Evolutionary conservation across 2,329 filamentous ascomycete genomes (phyloP), one percentile per base, ranked within the genome.

Genomic region (Neonectria magnoliae): DNA sequence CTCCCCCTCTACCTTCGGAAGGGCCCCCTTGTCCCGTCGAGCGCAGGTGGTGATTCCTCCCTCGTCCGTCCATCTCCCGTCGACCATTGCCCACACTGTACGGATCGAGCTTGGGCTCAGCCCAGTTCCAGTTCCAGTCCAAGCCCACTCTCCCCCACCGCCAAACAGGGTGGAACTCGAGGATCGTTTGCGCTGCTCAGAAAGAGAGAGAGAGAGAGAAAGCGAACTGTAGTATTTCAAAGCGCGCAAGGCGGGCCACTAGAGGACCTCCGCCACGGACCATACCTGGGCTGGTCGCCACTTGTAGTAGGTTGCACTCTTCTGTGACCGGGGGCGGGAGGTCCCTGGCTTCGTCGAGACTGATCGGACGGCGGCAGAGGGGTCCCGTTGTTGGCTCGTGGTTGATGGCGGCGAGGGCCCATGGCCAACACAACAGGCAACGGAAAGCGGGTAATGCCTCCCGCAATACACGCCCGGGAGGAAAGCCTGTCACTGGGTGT

Each of bases 1-100:
- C 44, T 27, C 48, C 57, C 57, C 55, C 45, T 27, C 57, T 41
- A 42, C 51, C 57, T 50, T 47, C 27, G 18, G 27, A 44, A 60
- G 44, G 50, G 16, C 41, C 57, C 68, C 69, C 69, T 68, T 71
- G 69, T 67, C 67, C 56, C 57, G 29, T 61, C 65, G 60, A 68
- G 69, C 69, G 65, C 69, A 68, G 59, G 59, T 67, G 18, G 61
- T 62, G 65, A 64, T 57, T 68, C 64, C 65, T 66, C 60, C 57
- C 60, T 71, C 48, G 38, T 42, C 38, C 48, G 38, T 42, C 38
- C 38, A 42, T 20, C 27, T 33, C 45, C 13, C 29, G 16, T 22
- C 31, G 25, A 45, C 45, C 36, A 38, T 57, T 65, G 44, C 48
- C 53, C 18, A 62, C 45, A 50, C 36, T 59, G 66, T 68, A 65